Percentiles rank a stretch among this genome's conserved stretches.
phyloP scores from a whole-genome alignment of 2,329 filamentous ascomycete species.

The Pseudopyrenochaeta lycopersici region DNA sequence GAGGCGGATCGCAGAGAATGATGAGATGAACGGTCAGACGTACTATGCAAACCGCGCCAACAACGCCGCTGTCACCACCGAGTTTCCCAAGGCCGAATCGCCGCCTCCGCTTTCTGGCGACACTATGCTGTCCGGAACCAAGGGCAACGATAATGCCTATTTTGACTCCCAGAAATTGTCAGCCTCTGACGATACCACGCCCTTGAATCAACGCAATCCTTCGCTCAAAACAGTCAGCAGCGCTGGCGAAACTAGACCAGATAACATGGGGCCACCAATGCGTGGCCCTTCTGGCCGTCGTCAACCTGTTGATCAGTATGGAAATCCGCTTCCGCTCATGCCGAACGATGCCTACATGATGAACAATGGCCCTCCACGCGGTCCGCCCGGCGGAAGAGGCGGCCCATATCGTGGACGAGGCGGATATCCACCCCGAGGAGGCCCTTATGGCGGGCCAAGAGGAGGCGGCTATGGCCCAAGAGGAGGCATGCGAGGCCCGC shows the following conservation, averaged over 20 bases:
- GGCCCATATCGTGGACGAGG: conserved; percentile 50
- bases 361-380: conserved; percentile 48
- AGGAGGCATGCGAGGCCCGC: conserved; percentile 52
- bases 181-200: conserved; percentile 72
- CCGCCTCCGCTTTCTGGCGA: conserved; percentile 62
- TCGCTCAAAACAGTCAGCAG: conserved; percentile 65
- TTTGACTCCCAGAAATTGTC: conserved; percentile 71
- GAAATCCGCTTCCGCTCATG: conserved; percentile 63
- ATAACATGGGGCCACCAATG: conserved; percentile 44
- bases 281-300: conserved; percentile 50
- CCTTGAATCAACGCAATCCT: conserved; percentile 72
- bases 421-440: conserved; percentile 48
- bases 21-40: conserved; percentile 95
- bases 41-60: conserved; percentile 70
- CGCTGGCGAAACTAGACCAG: conserved; percentile 53
- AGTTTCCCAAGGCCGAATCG: conserved; percentile 61
- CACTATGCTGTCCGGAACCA: conserved; percentile 66
- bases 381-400: conserved; percentile 52
- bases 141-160: conserved; percentile 65
- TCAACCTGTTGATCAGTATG: conserved; percentile 69
- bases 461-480: conserved; percentile 49
- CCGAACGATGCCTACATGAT: conserved; percentile 56
- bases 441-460: conserved; percentile 42
- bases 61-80: conserved; percentile 36
- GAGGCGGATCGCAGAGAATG: conserved; percentile 89